phyloP scores from a whole-genome alignment of 2,329 filamentous ascomycete species.

The Thelonectria discophora region DNA sequence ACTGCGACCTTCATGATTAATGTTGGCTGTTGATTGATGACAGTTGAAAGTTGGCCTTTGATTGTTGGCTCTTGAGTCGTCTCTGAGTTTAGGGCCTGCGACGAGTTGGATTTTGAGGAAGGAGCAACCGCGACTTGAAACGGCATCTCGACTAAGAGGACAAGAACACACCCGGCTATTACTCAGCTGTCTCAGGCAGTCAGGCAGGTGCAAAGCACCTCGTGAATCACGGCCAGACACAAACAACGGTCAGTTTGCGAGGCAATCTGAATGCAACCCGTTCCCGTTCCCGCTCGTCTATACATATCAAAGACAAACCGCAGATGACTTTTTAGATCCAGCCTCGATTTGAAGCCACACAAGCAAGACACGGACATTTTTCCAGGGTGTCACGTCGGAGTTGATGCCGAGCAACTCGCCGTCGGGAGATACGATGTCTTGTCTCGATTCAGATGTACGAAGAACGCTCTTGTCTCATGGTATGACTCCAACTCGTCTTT shows the following conservation, averaged over 20 bases:
- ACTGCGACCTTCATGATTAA: conserved; percentile 50
- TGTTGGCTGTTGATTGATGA: not conserved
- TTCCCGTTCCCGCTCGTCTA: not conserved
- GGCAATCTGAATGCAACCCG: not conserved
- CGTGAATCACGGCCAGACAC: not conserved
- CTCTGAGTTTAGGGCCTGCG: not conserved
- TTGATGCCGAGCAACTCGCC: not conserved
- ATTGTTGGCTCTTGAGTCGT: not conserved
- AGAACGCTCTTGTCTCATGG: no score
- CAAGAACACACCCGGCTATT: no score
- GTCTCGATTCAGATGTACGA: no score
- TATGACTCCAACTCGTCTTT: not conserved
- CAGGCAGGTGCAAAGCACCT: not conserved
- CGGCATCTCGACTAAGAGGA: no score
- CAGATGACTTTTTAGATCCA: not conserved
- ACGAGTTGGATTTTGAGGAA: not conserved
- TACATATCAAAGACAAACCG: not conserved
- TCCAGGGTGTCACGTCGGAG: not conserved
- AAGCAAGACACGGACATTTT: not conserved
- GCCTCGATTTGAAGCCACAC: not conserved
- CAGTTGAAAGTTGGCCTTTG: not conserved
- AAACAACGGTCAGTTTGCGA: not conserved
- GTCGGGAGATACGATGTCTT: not conserved
- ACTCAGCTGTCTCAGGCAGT: not conserved
- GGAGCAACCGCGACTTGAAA: not conserved